Evolutionary conservation across 345 rosid species (phyloP), one percentile per base, ranked within the genome.

Genomic region (Cardiospermum halicacabum): DNA sequence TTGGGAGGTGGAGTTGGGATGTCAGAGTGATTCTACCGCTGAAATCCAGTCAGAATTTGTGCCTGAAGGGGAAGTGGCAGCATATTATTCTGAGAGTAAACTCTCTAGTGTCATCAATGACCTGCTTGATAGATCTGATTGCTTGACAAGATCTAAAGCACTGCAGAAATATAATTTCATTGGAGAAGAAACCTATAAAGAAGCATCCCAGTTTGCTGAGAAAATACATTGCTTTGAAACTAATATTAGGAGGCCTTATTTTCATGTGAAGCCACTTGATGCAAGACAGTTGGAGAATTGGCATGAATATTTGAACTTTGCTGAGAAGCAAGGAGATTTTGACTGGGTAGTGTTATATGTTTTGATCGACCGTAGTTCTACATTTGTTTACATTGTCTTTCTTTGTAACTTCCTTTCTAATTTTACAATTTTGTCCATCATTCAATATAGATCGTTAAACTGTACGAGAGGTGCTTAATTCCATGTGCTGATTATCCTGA

Each of bases 391-490:
- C 22, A 32, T 24, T 62, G 6, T 34, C 22, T 25, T 22, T 37
- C 34, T 49, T 3, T 49, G 22, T 19, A 8, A 21, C 56, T 72
- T 62, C 60, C 60, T 2, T 48, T 60, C 64, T 48, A 56, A 27
- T 37, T 53, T 53, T 40, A 28, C 59, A 58, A 18, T 15, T 42
- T 54, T 69, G 8, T 63, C 16, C 15, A 31, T 30, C 30, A 32
- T 54, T 30, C 28, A 22, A 60, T 65, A 58, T 76, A 92, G 96
- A 89, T 83, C 69, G 84, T 88, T 70, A 88, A 88, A 75, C 91
- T 92, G 59, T 89, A 85, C 36, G 96, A 88, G 84, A 82, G 93
- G 72, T 92, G 98, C 82, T 77, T 92, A 72, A 79, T 92, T 72
- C 91, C 98, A 54, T 91, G 96, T 54, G 93, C 96, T 55, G 79